Percentiles rank a stretch among this genome's conserved stretches.
phyloP scores from a whole-genome alignment of 176 grass and related monocot genomes.

The Elaeis guineensis region DNA sequence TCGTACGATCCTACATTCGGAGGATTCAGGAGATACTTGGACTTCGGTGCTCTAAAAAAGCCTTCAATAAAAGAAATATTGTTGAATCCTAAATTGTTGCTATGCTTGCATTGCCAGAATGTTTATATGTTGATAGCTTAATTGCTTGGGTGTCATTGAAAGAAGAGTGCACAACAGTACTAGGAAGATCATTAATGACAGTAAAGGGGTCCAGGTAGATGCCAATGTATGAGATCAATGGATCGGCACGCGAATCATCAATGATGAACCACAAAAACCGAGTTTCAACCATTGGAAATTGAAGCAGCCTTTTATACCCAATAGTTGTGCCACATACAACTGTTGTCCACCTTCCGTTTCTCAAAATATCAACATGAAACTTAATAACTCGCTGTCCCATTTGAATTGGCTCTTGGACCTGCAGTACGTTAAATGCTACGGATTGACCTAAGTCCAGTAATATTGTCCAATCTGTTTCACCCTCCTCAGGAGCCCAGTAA shows the following conservation, averaged over 20 bases:
- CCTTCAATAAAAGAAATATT: too few relatives aligned
- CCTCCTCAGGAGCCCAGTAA: conserved; percentile 75
- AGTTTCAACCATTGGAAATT: conserved; percentile 33
- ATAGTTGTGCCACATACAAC: conserved; percentile 54
- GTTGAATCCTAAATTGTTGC: neutral
- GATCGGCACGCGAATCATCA: conserved; percentile 41
- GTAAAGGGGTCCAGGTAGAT: conserved; percentile 63
- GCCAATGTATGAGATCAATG: conserved; percentile 66
- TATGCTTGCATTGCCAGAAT: conserved; percentile 1
- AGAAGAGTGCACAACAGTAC: conserved; percentile 7
- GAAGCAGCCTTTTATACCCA: conserved; percentile 80
- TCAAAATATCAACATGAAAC: conserved; percentile 58
- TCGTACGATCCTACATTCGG: too few relatives aligned
- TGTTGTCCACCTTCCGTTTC: conserved; percentile 43
- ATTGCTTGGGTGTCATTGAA: conserved; percentile 24
- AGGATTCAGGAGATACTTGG: too few relatives aligned
- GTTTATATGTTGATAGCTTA: conserved; percentile 17
- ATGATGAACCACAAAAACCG: conserved; percentile 46
- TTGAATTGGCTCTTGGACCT: conserved; percentile 88
- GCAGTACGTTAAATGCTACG: conserved; percentile 65
- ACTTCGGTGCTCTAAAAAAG: too few relatives aligned
- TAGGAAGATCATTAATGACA: conserved; percentile 13
- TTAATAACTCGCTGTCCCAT: conserved; percentile 77
- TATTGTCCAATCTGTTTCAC: conserved; percentile 43
- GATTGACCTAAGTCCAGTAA: conserved; percentile 37